These are phyloP conservation scores for Cutaneotrichosporon curvatum DNA, from an alignment of 1,284 basidiomycete species.

Conservation along the genomic window DNA sequence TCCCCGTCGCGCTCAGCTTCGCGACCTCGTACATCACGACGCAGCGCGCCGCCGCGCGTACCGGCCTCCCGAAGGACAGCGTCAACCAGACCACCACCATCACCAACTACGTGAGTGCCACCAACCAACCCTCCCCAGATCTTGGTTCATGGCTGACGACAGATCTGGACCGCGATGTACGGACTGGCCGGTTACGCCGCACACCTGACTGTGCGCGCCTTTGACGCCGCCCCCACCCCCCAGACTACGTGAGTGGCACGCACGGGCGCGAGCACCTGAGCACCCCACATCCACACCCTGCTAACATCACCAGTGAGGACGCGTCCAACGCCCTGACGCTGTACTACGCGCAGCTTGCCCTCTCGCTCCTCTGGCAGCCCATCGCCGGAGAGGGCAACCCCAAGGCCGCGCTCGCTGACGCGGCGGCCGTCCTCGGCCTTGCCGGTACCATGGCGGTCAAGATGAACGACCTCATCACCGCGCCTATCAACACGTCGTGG, in stretches of 20 bases:
- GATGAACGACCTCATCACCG: constrained; percentile 50
- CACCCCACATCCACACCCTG: no score
- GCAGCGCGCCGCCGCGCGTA: constrained; percentile 23
- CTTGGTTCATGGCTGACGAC: not conserved
- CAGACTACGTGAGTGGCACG: constrained; percentile 46
- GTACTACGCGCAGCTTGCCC: constrained; percentile 63
- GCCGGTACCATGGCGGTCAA: constrained; percentile 61
- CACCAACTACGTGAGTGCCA: constrained; percentile 6
- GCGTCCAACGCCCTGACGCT: constrained; percentile 55
- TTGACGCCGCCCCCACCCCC: constrained; percentile 51
- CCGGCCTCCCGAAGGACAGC: not conserved
- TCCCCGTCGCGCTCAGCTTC: constrained; percentile 57
- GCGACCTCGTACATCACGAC: constrained; percentile 50
- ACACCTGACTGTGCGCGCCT: constrained; percentile 56
- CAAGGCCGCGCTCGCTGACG: constrained; percentile 57
- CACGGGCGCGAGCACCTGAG: no score
- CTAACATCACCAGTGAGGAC: constrained; percentile 43
- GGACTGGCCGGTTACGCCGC: constrained; percentile 66
- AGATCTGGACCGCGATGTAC: constrained; percentile 18
- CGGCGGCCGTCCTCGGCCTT: constrained; percentile 55
- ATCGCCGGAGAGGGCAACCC: constrained; percentile 51
- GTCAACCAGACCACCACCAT: constrained; percentile 8
- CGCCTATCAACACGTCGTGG: constrained; percentile 53
- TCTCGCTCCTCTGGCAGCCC: constrained; percentile 66
- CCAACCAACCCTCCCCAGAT: no score